Base-by-base conservation (phyloP, 768 basidiomycete species). In the Xerocomellus dryophilus region DNA sequence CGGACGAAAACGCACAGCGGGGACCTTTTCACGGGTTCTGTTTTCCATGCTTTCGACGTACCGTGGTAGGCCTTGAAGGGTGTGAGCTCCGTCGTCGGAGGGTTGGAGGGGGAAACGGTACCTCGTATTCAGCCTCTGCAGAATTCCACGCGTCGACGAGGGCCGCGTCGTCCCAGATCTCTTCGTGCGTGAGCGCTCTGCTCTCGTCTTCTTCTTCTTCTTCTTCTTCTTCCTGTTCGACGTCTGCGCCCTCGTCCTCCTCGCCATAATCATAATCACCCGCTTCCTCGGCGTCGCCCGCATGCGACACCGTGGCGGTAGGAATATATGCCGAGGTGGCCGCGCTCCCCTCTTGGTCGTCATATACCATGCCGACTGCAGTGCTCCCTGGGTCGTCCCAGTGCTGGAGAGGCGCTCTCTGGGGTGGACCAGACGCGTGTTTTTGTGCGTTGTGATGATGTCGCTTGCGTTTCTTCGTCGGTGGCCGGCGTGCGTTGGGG, bases 131-230 rank as follows among this genome's bases (percentile, higher is more conserved):
- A 53, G 88, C 88, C 58, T 78, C 82, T 17, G 90, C 90, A 54
- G 90, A 85, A 66, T 92, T 80, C 90, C 90, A 92, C 18, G 90
- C 90, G 48, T 87, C 78, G 42, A 93, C 80, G 58, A 93, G 78
- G 5, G 86, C 88, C 34, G 87, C 86, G 66, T 93, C 90, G 59
- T 93, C 90, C 90, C 90, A 93, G 35, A 90, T 83, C 62, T 93
- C 90, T 44, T 84, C 80, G 32, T 85, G 78, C 9, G 85, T 82
- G 53, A 90, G 76, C 50, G 82, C 76, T 25, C 84, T 77, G 58
- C 84, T 83, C 62, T 85, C 82, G 25, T 77, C 74, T 11, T 75
- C 74, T 5, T 52, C 57, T 17, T 66, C 74, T 5, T 52, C 57
- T 17, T 66, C 70, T n/a, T 71, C 82, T 31, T 78, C 76, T 21